Conservation (phyloP, 129 eudicot genomes). For the Glebionis coronaria region DNA sequence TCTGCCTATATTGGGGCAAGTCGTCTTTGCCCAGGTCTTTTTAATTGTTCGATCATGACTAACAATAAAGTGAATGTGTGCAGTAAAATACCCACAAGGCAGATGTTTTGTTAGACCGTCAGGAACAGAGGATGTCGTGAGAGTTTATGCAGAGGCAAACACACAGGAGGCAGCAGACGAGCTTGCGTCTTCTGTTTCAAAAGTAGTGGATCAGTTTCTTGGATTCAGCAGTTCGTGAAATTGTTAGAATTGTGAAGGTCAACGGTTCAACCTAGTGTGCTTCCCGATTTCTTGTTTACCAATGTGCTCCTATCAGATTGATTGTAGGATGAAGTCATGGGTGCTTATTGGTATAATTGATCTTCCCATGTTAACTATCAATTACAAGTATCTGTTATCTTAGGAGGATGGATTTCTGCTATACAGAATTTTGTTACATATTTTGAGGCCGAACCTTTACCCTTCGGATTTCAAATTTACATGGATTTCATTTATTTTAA, state of each 20-base stretch:
- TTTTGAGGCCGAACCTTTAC: no score
- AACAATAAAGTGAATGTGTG: neutral
- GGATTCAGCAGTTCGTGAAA: no score
- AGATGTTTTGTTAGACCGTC: no score
- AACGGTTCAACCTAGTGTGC: neutral
- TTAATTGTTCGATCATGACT: neutral
- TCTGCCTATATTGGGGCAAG: neutral
- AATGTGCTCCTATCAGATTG: neutral
- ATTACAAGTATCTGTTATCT: no score
- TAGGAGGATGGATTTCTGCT: no score
- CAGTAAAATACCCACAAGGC: constrained; percentile 62
- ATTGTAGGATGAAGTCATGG: neutral
- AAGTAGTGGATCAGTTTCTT: no score
- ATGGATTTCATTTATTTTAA: no score
- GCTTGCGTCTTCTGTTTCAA: no score
- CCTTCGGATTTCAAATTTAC: no score
- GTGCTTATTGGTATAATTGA: constrained; percentile 4
- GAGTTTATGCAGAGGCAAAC: constrained; percentile 85
- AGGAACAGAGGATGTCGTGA: no score
- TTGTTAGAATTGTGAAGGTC: neutral
- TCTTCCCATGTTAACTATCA: neutral
- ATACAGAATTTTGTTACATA: no score
- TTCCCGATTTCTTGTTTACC: neutral
- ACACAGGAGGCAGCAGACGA: constrained; percentile 72
- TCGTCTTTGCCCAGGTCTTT: neutral